Percentiles rank a stretch among this genome's conserved stretches.
Evolutionary conservation across 352 stramenopile species (phyloP).

Genomic region (Plasmopara halstedii): DNA sequence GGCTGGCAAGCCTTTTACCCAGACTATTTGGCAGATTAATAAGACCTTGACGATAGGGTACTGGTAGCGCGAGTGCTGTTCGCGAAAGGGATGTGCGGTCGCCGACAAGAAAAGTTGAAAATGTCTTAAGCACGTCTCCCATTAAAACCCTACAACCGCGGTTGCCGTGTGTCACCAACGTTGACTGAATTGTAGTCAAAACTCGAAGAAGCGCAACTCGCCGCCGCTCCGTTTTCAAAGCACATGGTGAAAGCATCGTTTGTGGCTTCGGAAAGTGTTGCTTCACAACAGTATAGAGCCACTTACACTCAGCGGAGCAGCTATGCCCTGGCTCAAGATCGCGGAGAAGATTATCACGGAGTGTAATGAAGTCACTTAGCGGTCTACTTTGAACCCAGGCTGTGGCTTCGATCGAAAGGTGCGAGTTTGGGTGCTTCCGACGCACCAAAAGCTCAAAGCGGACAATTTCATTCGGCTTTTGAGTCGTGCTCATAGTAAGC

Average conservation of each 20-base stretch:
- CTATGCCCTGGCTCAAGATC: slow-evolving; percentile 27
- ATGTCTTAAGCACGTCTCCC: slow-evolving; percentile 22
- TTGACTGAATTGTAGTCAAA: slow-evolving; percentile 28
- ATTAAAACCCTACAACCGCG: slow-evolving; percentile 31
- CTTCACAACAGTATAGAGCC: slow-evolving; percentile 32
- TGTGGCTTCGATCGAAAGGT: slow-evolving; percentile 5
- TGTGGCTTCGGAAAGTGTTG: slow-evolving; percentile 35
- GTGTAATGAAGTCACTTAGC: slow-evolving; percentile 20
- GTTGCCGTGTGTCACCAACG: slow-evolving; percentile 29
- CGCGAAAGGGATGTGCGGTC: slow-evolving; percentile 8
- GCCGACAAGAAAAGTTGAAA: slow-evolving; percentile 19
- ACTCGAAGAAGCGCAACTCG: slow-evolving; percentile 18
- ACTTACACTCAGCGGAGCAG: slow-evolving; percentile 36
- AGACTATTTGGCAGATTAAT: slow-evolving; percentile 7
- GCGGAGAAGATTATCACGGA: slow-evolving; percentile 32
- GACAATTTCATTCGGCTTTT: slow-evolving; percentile 8
- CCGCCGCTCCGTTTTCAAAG: slow-evolving; percentile 14
- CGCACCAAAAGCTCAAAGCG: slow-evolving; percentile 17
- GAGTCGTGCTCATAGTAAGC: slow-evolving; percentile 13
- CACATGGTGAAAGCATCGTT: slow-evolving; percentile 9
- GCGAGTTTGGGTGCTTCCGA: slow-evolving; percentile 4
- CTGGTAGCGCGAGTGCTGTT: slow-evolving; percentile 8
- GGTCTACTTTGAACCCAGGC: slow-evolving; percentile 21
- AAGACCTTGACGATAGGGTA: slow-evolving; percentile 2
- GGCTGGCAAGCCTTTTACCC: slow-evolving; percentile 12